Conservation (phyloP, 192 early-diverging fungal species). For the Phlyctochytrium arcticum region DNA sequence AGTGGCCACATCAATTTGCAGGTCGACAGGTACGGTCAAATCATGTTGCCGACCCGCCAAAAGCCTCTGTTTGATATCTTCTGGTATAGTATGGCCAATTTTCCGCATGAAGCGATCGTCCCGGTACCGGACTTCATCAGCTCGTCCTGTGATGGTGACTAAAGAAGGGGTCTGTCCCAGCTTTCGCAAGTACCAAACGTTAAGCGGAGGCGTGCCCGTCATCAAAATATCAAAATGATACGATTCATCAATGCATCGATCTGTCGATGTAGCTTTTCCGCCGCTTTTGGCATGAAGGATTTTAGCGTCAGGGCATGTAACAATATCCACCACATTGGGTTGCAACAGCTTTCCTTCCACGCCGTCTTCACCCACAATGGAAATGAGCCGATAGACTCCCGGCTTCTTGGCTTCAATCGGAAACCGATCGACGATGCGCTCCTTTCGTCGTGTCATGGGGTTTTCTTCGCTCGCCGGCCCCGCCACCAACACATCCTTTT, state of each 20-base stretch:
- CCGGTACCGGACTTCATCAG: background rate
- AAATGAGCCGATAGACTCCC: slow-evolving; percentile 25
- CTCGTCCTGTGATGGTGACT: slow-evolving; percentile 1
- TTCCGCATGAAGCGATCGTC: background rate
- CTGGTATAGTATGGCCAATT: slow-evolving; percentile 3
- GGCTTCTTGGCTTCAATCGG: slow-evolving; percentile 9
- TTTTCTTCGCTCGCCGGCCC: background rate
- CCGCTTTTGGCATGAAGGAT: slow-evolving; percentile 1
- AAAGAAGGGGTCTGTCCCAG: slow-evolving; percentile 4
- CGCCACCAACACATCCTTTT: slow-evolving; percentile 16
- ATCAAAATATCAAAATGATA: slow-evolving; percentile 13
- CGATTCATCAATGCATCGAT: slow-evolving; percentile 33
- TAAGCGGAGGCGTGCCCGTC: slow-evolving; percentile 23
- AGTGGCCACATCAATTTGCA: slow-evolving; percentile 27
- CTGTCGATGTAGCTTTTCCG: background rate
- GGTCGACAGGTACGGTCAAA: slow-evolving; percentile 1
- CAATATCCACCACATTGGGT: background rate
- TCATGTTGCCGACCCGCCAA: slow-evolving; percentile 1
- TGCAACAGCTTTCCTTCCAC: slow-evolving; percentile 14
- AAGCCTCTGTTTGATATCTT: slow-evolving; percentile 6
- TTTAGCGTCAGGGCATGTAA: slow-evolving; percentile 9
- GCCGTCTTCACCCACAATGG: background rate
- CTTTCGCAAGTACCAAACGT: slow-evolving; percentile 18
- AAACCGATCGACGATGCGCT: slow-evolving; percentile 9
- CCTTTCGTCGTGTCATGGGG: background rate